Conservation (phyloP, 2,329 filamentous ascomycete species). For the Curvularia verruculosa region DNA sequence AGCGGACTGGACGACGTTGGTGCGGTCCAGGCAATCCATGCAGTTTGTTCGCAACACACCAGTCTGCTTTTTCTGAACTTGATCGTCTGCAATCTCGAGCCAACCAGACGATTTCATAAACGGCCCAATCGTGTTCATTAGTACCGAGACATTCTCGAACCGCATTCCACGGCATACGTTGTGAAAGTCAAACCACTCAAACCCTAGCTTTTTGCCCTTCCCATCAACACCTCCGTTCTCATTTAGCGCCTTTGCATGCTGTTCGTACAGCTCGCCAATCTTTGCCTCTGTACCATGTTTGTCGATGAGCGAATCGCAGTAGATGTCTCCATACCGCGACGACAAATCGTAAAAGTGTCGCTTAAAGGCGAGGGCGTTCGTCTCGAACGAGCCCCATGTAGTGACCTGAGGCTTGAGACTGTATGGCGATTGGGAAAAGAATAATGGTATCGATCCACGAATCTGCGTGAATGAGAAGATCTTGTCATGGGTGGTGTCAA, state of each 20-base stretch:
- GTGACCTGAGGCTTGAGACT: conserved; percentile 86
- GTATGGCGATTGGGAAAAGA: conserved; percentile 94
- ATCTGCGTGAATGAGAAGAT: conserved; percentile 86
- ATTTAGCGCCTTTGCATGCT: conserved; percentile 70
- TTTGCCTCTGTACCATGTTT: conserved; percentile 82
- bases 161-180: conserved; percentile 92
- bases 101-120: conserved; percentile 75
- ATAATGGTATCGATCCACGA: conserved; percentile 89
- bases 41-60: conserved; percentile 94
- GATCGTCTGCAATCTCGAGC: conserved; percentile 63
- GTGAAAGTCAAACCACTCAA: conserved; percentile 99
- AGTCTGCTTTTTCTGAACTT: conserved; percentile 60
- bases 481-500: conserved; percentile 63
- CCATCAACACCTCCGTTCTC: conserved; percentile 59
- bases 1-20: conserved; percentile 93
- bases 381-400: conserved; percentile 78
- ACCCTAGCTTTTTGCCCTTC: conserved; percentile 60
- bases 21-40: conserved; percentile 97
- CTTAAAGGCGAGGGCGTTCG: conserved; percentile 78
- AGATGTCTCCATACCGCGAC: conserved; percentile 74
- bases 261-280: conserved; percentile 79
- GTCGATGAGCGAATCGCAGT: conserved; percentile 85
- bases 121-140: conserved; percentile 72
- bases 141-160: conserved; percentile 87
- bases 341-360: conserved; percentile 77